phyloP scores from a whole-genome alignment of 495 filamentous ascomycete species.

The Penicillium cataractarum region DNA sequence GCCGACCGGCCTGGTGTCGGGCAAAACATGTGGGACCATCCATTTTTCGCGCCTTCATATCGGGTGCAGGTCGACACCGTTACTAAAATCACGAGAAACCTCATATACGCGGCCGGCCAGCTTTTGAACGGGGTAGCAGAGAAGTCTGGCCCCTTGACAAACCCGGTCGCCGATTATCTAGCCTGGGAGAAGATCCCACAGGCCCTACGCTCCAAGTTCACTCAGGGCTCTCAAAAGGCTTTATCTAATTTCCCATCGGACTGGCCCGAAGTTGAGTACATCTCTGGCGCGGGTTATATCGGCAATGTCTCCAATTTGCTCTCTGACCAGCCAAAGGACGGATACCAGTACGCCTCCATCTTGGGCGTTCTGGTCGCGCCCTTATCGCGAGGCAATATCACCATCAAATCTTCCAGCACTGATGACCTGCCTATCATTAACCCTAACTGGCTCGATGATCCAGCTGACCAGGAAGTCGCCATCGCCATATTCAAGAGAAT shows the following conservation, averaged over 20 bases:
- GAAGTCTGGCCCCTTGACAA: slow-evolving; percentile 39
- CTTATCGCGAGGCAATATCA: slow-evolving; percentile 58
- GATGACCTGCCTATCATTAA: slow-evolving; percentile 55
- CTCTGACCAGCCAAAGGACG: slow-evolving; percentile 40
- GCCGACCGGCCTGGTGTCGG: slow-evolving; percentile 19
- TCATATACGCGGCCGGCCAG: slow-evolving; percentile 17
- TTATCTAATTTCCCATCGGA: slow-evolving; percentile 46
- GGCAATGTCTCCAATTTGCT: slow-evolving; percentile 47
- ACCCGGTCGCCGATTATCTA: slow-evolving; percentile 42
- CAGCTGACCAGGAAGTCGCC: slow-evolving; percentile 54
- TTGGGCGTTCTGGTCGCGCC: slow-evolving; percentile 49
- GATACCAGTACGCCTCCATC: slow-evolving; percentile 51
- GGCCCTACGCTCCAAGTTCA: slow-evolving; percentile 27
- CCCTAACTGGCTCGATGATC: slow-evolving; percentile 53
- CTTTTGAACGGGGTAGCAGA: slow-evolving; percentile 10
- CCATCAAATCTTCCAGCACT: slow-evolving; percentile 48
- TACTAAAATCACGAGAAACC: slow-evolving; percentile 20
- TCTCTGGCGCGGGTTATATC: slow-evolving; percentile 38
- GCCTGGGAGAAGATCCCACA: slow-evolving; percentile 56
- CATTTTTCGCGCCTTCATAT: slow-evolving; percentile 21
- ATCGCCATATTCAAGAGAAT: slow-evolving; percentile 58
- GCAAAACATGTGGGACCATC: slow-evolving; percentile 24
- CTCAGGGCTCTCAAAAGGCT: slow-evolving; percentile 20
- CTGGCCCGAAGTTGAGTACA: slow-evolving; percentile 63
- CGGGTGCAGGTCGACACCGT: slow-evolving; percentile 27